phyloP scores from a whole-genome alignment of 768 basidiomycete genomes.

The Xerocomus spinulosus region DNA sequence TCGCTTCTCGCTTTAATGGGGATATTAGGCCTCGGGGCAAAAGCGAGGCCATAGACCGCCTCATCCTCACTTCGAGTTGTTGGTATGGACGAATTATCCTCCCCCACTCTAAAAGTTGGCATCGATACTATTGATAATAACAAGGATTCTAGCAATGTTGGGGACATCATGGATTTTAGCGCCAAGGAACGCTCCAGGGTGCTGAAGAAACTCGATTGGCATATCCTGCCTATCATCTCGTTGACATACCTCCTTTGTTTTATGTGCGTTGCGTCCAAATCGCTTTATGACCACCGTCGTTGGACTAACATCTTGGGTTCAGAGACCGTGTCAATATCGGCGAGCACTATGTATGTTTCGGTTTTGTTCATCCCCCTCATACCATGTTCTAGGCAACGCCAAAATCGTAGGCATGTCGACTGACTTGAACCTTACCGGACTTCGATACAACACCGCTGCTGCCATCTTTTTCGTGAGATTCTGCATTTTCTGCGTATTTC shows the following conservation, averaged over 20 bases:
- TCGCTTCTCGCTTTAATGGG: too few relatives aligned
- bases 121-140: not conserved
- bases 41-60: not conserved
- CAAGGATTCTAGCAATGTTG: not conserved
- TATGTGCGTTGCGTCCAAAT: slow-evolving; percentile 29
- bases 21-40: too few relatives aligned
- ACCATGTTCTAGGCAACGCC: slow-evolving; percentile 33
- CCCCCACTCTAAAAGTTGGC: not conserved
- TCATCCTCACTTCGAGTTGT: not conserved
- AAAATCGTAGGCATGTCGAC: slow-evolving; percentile 42
- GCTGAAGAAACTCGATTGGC: slow-evolving; percentile 39
- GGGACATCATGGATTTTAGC: not conserved
- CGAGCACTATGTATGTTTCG: slow-evolving; percentile 8
- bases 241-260: slow-evolving; percentile 39
- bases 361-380: slow-evolving; percentile 2
- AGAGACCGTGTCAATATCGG: slow-evolving; percentile 46
- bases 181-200: slow-evolving; percentile 12
- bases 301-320: not conserved
- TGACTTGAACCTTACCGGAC: slow-evolving; percentile 34
- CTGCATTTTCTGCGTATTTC: not conserved
- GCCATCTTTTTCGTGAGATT: slow-evolving; percentile 36
- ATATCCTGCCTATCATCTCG: slow-evolving; percentile 38
- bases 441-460: slow-evolving; percentile 36
- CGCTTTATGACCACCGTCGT: not conserved
- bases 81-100: slow-evolving; percentile 2